Base-by-base conservation (phyloP, 2,329 filamentous ascomycete species). In the Ophiostoma ulmi region DNA sequence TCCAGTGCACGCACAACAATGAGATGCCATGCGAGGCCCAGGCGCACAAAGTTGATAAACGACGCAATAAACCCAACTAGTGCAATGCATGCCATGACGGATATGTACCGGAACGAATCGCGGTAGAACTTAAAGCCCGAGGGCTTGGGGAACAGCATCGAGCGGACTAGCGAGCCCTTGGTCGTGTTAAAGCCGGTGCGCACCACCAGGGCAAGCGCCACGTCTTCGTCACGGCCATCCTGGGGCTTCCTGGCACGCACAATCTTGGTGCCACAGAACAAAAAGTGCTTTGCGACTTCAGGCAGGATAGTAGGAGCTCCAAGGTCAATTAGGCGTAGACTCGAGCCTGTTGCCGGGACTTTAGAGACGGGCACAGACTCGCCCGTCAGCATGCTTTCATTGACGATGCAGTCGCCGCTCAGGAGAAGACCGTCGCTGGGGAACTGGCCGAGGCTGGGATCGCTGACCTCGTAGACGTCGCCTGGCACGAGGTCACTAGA, bases 91-190 rank as follows among this genome's bases (percentile, higher is more conserved):
- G 87, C 94, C 95, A 99, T 99, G 72, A 99, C 95, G 4, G 92
- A 93, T 72, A 99, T 98, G 78, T 99, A 99, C 31, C 94, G 89
- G 81, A 99, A 99, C 0, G 94, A 97, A 79, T 99, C 95, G 61
- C 93, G 88, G 79, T 99, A 99, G 78, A 99, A 99, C 77, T 96
- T 98, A 86, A 99, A 99, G 0, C 94, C 94, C 0, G 94, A 97
- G 1, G 95, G 95, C 77, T 99, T 99, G 0, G 95, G 96, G 78
- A 99, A 99, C 52, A 99, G 86, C 94, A 99, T 99, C 0, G 95
- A 98, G 35, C 95, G 91, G 72, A 99, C 93, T 22, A 99, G 83
- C 11, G 95, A 92, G 35, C 95, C 95, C 79, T 99, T 99, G 1
- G 95, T 99, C 0, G 95, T 99, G 78, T 96, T 96, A 81, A 99